Conservation (phyloP, 148 eudicot species). For the Vaccinium corymbosum region DNA sequence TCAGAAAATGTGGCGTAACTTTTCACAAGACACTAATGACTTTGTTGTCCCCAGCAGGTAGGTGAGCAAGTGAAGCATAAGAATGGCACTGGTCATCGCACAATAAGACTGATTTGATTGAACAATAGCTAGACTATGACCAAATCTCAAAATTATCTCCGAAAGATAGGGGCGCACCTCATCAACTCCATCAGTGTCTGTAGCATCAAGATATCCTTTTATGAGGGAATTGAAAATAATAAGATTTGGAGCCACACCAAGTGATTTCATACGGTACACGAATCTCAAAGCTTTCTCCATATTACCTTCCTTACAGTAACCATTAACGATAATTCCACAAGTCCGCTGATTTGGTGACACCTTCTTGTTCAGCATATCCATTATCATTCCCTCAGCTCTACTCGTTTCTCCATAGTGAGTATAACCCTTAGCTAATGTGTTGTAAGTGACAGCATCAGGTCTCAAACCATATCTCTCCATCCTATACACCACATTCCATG, state of each 20-base stretch:
- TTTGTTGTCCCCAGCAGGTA: background rate
- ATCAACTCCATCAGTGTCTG: constrained; percentile 78
- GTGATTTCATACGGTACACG: constrained; percentile 76
- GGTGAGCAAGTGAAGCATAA: background rate
- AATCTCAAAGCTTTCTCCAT: constrained; percentile 80
- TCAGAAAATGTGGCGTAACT: background rate
- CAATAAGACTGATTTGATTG: background rate
- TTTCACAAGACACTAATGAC: background rate
- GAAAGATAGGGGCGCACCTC: constrained; percentile 45
- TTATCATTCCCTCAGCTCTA: constrained; percentile 72
- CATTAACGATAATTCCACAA: constrained; percentile 81
- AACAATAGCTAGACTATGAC: background rate
- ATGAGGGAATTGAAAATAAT: constrained; percentile 77
- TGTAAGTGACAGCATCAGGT: constrained; percentile 86
- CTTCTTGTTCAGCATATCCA: constrained; percentile 60
- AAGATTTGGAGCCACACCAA: constrained; percentile 65
- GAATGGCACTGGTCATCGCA: background rate
- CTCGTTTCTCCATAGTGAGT: constrained; percentile 61
- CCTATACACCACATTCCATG: constrained; percentile 71
- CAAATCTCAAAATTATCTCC: background rate
- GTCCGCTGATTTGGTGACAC: constrained; percentile 73
- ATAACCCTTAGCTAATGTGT: constrained; percentile 75
- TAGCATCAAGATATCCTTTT: constrained; percentile 71
- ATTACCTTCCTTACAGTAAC: constrained; percentile 76
- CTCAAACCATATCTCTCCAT: constrained; percentile 74